Conservation (phyloP, 208 protist species). For the Leishmania major region DNA sequence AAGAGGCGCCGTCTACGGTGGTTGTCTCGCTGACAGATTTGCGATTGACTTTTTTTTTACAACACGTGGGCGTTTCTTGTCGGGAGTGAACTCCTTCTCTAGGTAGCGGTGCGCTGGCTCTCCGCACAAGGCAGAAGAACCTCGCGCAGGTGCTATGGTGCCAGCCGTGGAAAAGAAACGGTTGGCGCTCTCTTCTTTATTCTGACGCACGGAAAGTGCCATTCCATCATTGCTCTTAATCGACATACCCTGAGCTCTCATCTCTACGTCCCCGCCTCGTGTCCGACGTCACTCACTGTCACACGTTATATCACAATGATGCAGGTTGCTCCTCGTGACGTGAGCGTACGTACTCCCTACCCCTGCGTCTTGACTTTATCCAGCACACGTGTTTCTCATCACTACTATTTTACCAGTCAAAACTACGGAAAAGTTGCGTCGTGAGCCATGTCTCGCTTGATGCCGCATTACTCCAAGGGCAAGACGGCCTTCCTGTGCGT, state of each 20-base stretch:
- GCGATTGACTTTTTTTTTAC: not conserved
- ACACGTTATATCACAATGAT: not conserved
- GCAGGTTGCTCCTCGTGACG: not conserved
- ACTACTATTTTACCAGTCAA: not conserved
- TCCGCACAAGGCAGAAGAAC: not conserved
- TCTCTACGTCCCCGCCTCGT: not conserved
- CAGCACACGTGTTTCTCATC: not conserved
- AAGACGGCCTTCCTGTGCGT: conserved; percentile 77
- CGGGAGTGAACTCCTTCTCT: not conserved
- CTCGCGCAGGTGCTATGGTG: not conserved
- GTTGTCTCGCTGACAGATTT: not conserved
- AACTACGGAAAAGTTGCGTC: not conserved
- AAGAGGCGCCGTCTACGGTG: not conserved
- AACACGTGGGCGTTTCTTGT: not conserved
- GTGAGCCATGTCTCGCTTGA: conserved; percentile 58
- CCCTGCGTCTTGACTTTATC: not conserved
- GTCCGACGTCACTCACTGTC: too few species aligned
- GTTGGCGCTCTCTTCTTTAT: not conserved
- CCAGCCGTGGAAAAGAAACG: not conserved
- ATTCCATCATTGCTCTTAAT: not conserved
- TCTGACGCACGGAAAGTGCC: not conserved
- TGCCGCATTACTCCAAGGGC: conserved; percentile 62
- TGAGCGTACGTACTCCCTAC: not conserved
- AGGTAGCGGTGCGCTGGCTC: not conserved
- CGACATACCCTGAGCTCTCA: too few species aligned